A percentile compares a stretch with the other conserved stretches of the same genome.
phyloP scores from a whole-genome alignment of 176 grass and related monocot genomes.

The Aegilops umbellulata region DNA sequence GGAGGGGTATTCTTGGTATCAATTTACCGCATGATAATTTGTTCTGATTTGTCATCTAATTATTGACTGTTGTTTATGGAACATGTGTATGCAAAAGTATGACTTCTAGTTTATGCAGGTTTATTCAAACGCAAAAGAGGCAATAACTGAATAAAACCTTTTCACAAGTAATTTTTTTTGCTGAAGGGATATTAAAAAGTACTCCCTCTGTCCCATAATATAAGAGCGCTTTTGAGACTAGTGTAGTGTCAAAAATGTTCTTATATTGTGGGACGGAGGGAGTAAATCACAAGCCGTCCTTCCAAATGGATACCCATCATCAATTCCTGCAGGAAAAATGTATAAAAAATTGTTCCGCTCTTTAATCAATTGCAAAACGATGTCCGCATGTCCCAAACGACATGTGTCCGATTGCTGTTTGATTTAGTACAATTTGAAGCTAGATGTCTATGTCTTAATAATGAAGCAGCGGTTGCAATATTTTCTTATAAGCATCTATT shows the following conservation, averaged over 20 bases:
- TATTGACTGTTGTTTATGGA: background rate
- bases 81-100: background rate
- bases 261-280: too few species aligned
- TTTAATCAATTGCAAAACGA: background rate
- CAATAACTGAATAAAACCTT: background rate
- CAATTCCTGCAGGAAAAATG: background rate
- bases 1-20: background rate
- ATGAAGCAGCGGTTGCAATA: background rate
- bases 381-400: background rate
- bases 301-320: background rate
- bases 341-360: background rate
- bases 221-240: too few species aligned
- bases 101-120: background rate
- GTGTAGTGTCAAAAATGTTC: too few species aligned
- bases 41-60: background rate
- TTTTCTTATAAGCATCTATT: background rate
- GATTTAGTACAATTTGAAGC: background rate
- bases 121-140: background rate
- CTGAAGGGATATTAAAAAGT: background rate
- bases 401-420: background rate
- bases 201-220: too few species aligned
- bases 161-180: background rate
- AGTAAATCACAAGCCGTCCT: background rate
- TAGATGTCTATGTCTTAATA: background rate
- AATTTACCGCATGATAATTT: too few species aligned